Evolutionary conservation across 345 rosid species (phyloP).

Genomic region (Draba incana): DNA sequence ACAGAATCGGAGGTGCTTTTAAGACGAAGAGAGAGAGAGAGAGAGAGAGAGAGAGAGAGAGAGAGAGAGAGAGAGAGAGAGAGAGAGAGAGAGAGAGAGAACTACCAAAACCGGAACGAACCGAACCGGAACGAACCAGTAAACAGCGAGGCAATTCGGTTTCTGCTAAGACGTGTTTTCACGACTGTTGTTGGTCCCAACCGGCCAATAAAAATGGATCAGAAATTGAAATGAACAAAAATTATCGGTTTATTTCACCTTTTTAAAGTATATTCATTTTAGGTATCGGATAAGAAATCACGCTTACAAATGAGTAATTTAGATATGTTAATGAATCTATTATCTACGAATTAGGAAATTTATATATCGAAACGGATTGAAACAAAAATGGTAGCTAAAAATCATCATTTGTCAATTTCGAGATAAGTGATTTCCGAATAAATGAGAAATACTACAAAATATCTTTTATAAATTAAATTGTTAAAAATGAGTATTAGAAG

Average conservation of each 20-base stretch:
- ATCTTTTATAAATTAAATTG: no score
- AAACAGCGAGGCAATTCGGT: constrained; percentile 10
- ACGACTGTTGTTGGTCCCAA: constrained; percentile 17
- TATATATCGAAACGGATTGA: no score
- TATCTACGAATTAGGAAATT: no score
- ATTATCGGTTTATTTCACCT: not conserved
- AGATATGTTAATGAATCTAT: no score
- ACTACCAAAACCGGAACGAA: not conserved
- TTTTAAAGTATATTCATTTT: no score
- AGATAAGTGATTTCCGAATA: no score
- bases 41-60: not conserved
- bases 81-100: constrained; percentile 2
- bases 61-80: not conserved
- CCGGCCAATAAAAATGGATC: not conserved
- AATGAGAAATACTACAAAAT: no score
- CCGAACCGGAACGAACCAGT: not conserved
- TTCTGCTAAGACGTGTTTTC: constrained; percentile 24
- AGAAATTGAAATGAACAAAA: not conserved
- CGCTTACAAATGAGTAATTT: no score
- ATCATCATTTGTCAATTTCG: no score
- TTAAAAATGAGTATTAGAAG: no score
- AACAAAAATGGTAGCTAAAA: no score
- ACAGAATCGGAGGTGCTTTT: constrained; percentile 17
- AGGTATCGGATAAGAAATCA: no score
- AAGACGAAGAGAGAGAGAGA: not conserved